Conservation (phyloP, 495 filamentous ascomycete species). For the Elasticomyces elasticus region DNA sequence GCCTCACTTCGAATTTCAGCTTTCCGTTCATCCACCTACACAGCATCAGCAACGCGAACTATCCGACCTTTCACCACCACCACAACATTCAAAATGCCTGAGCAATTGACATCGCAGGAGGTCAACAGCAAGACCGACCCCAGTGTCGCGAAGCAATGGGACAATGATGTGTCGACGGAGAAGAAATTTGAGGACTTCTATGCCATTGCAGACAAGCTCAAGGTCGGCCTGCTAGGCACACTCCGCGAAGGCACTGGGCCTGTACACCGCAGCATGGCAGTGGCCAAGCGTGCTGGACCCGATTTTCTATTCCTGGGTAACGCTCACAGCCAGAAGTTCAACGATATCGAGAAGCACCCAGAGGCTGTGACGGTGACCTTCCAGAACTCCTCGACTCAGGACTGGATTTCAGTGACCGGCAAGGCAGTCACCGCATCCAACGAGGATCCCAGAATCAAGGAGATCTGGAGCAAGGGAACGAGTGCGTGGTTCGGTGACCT, state of each 20-base stretch:
- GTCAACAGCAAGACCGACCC: slow-evolving; percentile 28
- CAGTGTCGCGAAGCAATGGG: slow-evolving; percentile 30
- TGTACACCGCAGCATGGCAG: slow-evolving; percentile 31
- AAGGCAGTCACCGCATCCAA: slow-evolving; percentile 25
- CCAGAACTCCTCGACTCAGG: slow-evolving; percentile 32
- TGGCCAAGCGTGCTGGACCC: slow-evolving; percentile 35
- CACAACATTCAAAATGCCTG: slow-evolving; percentile 24
- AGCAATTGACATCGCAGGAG: slow-evolving; percentile 25
- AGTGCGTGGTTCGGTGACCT: slow-evolving; percentile 39
- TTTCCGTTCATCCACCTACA: neutral
- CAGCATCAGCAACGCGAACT: neutral
- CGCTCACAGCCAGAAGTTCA: slow-evolving; percentile 33
- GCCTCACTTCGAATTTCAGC: neutral
- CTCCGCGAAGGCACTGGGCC: slow-evolving; percentile 25
- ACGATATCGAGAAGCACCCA: slow-evolving; percentile 28
- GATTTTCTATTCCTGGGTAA: slow-evolving; percentile 39
- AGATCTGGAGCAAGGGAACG: slow-evolving; percentile 28
- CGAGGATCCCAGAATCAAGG: slow-evolving; percentile 35
- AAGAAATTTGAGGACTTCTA: slow-evolving; percentile 31
- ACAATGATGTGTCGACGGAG: slow-evolving; percentile 24
- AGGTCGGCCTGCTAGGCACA: slow-evolving; percentile 30
- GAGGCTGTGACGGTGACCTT: slow-evolving; percentile 31
- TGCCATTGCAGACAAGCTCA: slow-evolving; percentile 27
- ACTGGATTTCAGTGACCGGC: slow-evolving; percentile 36
- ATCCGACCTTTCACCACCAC: slow-evolving; percentile 5